These are phyloP conservation scores for Selenicereus undatus DNA, from an alignment of 148 eudicot genomes.

Conservation along the genomic window DNA sequence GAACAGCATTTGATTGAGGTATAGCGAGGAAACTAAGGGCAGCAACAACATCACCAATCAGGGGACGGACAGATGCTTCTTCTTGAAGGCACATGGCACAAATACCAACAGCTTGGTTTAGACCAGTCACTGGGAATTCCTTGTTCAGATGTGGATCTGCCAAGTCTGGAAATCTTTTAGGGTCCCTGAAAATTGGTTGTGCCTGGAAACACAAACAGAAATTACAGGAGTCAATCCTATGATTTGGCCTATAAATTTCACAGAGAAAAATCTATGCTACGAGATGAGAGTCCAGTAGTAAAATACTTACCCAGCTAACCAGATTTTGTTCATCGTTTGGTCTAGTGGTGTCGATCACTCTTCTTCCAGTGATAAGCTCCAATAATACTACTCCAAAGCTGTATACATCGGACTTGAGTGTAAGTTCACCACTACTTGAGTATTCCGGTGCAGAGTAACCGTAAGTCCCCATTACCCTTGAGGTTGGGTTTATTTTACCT, in stretches of 20 bases:
- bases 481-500: constrained; percentile 34
- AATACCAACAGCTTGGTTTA: constrained; percentile 82
- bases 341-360: constrained; percentile 51
- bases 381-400: constrained; percentile 62
- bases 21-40: constrained; percentile 56
- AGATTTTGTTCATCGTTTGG: constrained; percentile 57
- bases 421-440: constrained; percentile 49
- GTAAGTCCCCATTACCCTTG: constrained; percentile 60
- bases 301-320: constrained; percentile 50
- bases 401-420: constrained; percentile 59
- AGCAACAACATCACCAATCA: constrained; percentile 59
- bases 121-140: constrained; percentile 41
- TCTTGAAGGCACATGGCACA: constrained; percentile 90
- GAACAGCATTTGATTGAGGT: constrained; percentile 27
- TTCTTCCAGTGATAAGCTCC: constrained; percentile 61
- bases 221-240: not conserved
- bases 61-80: constrained; percentile 69
- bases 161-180: constrained; percentile 62
- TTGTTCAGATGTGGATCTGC: constrained; percentile 62
- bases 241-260: not conserved
- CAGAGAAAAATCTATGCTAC: not conserved
- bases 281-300: not conserved
- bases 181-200: constrained; percentile 68
- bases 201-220: constrained; percentile 44
- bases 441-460: constrained; percentile 68